Evolutionary conservation across 2,329 filamentous ascomycete genomes (phyloP).

Genomic region (Metarhizium rileyi): DNA sequence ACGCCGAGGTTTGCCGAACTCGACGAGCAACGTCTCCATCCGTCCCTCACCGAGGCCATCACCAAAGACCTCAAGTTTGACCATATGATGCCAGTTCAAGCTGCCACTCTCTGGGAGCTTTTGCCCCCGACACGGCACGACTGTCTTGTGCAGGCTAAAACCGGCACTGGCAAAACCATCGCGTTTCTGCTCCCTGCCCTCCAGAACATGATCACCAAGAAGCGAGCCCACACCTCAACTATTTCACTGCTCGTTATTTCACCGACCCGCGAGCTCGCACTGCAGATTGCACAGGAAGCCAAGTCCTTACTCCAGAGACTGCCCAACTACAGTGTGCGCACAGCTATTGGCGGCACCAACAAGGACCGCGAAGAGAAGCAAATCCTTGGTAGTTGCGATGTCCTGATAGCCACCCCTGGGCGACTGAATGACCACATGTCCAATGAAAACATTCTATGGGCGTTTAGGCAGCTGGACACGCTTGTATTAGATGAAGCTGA

Average conservation of each 20-base stretch:
- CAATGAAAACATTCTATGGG: constrained; percentile 58
- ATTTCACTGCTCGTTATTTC: constrained; percentile 57
- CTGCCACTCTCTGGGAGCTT: constrained; percentile 38
- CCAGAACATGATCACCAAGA: constrained; percentile 56
- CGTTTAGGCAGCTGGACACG: constrained; percentile 61
- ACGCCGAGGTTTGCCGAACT: constrained; percentile 38
- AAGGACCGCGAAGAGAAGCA: constrained; percentile 62
- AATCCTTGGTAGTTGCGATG: constrained; percentile 63
- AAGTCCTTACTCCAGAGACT: constrained; percentile 60
- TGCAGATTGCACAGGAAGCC: constrained; percentile 64
- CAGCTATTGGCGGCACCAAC: constrained; percentile 74
- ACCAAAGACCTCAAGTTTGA: constrained; percentile 38
- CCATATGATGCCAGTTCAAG: constrained; percentile 46
- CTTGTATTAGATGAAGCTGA: constrained; percentile 80
- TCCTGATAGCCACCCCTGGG: constrained; percentile 73
- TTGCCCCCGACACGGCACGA: constrained; percentile 35
- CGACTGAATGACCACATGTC: constrained; percentile 70
- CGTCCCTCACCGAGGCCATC: constrained; percentile 37
- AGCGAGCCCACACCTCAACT: constrained; percentile 22
- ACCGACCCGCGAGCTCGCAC: constrained; percentile 60
- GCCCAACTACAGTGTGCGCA: constrained; percentile 63
- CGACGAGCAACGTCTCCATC: constrained; percentile 29
- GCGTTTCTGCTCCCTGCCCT: constrained; percentile 79
- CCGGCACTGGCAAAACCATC: constrained; percentile 78
- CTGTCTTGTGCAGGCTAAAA: constrained; percentile 72